Conservation (phyloP, 805 yeast genomes). For the Helenozyma baotianmanensis region DNA sequence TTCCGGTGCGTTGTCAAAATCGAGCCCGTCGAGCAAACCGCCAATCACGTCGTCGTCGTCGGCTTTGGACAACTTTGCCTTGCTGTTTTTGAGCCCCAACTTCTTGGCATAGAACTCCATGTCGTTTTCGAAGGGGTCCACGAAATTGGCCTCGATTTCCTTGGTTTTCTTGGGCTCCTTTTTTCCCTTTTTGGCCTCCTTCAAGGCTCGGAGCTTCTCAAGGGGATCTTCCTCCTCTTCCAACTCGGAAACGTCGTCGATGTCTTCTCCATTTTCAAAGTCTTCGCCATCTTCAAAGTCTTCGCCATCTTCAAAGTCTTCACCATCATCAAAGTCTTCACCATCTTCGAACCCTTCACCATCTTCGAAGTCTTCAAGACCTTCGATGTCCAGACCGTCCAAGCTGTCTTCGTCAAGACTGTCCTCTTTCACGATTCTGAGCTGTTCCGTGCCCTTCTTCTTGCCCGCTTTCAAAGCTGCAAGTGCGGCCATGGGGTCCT, state of each 20-base stretch:
- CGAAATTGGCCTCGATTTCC: conserved; percentile 14
- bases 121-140: conserved; percentile 52
- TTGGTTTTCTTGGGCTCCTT: conserved; percentile 5
- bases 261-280: neutral
- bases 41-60: conserved; percentile 76
- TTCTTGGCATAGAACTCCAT: conserved; percentile 79
- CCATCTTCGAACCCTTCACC: conserved; percentile 5
- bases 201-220: conserved; percentile 19
- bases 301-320: conserved; percentile 27
- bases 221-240: conserved; percentile 20
- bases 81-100: conserved; percentile 61
- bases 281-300: conserved; percentile 31
- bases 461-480: conserved; percentile 15
- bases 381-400: neutral
- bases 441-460: conserved; percentile 6
- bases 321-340: conserved; percentile 2
- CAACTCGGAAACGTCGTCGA: conserved; percentile 11
- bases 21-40: conserved; percentile 77
- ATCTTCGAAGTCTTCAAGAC: conserved; percentile 2
- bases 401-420: conserved; percentile 19
- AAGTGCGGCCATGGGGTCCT: conserved; percentile 14
- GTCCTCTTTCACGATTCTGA: conserved; percentile 28
- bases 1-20: conserved; percentile 36
- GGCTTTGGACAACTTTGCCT: conserved; percentile 39
- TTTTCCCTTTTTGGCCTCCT: conserved; percentile 6